A percentile compares a stretch with the other conserved stretches of the same genome.
phyloP scores from a whole-genome alignment of 495 filamentous ascomycete species.

The Annulohypoxylon nitens region DNA sequence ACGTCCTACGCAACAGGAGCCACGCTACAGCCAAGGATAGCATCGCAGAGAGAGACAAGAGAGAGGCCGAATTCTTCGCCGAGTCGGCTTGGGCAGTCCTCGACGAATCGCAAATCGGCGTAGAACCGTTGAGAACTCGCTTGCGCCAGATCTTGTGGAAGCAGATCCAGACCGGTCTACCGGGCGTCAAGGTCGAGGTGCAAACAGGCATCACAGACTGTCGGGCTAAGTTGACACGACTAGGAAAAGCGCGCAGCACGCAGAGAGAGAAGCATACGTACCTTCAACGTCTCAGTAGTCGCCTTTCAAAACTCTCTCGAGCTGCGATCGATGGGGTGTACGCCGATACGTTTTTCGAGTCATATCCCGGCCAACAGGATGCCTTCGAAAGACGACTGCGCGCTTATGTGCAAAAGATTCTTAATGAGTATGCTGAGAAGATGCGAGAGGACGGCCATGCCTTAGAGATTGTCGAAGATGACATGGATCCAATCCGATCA shows the following conservation, averaged over 20 bases:
- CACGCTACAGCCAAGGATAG: slow-evolving; percentile 53
- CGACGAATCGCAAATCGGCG: slow-evolving; percentile 35
- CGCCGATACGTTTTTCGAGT: slow-evolving; percentile 46
- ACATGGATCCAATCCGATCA: slow-evolving; percentile 19
- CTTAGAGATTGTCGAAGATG: slow-evolving; percentile 47
- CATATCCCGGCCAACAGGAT: slow-evolving; percentile 42
- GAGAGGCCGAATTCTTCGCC: slow-evolving; percentile 54
- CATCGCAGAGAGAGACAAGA: slow-evolving; percentile 51
- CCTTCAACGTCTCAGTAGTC: slow-evolving; percentile 52
- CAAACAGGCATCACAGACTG: slow-evolving; percentile 43
- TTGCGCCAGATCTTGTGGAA: slow-evolving; percentile 44
- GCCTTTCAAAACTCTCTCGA: slow-evolving; percentile 31
- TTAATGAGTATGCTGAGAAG: slow-evolving; percentile 44
- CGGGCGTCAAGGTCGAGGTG: slow-evolving; percentile 43
- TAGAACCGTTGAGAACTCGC: slow-evolving; percentile 34
- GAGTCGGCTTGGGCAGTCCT: slow-evolving; percentile 36
- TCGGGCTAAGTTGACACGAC: slow-evolving; percentile 27
- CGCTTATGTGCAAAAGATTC: slow-evolving; percentile 50
- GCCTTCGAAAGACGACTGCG: slow-evolving; percentile 49
- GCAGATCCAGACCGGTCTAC: slow-evolving; percentile 42
- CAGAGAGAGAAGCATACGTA: slow-evolving; percentile 59
- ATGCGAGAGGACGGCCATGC: slow-evolving; percentile 50
- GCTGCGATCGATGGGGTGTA: slow-evolving; percentile 49
- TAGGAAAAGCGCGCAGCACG: slow-evolving; percentile 46
- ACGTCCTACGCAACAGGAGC: slow-evolving; percentile 62